phyloP scores from a whole-genome alignment of 805 yeast genomes.

The Lipomyces kockii region DNA sequence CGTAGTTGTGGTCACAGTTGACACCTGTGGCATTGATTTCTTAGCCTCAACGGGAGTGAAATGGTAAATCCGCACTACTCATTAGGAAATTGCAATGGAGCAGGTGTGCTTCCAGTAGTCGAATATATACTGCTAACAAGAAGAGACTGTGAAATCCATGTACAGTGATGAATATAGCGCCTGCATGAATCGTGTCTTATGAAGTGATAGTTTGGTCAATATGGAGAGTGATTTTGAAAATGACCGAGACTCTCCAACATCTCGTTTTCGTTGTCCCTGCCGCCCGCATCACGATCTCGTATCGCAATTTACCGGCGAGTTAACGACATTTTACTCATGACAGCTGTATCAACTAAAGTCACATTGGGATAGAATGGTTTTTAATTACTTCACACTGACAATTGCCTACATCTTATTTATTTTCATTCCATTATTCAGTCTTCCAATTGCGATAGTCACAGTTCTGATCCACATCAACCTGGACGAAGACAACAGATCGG shows the following conservation, averaged over 20 bases:
- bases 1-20: too few relatives aligned
- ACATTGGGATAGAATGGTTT: neutral
- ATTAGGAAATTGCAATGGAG: neutral
- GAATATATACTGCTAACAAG: neutral
- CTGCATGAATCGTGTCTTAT: neutral
- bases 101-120: neutral
- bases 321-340: neutral
- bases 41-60: neutral
- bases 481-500: neutral
- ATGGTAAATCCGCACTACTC: neutral
- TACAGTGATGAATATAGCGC: neutral
- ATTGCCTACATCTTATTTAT: neutral
- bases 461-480: neutral
- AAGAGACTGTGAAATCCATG: neutral
- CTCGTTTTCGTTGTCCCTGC: neutral
- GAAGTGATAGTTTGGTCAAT: neutral
- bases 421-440: neutral
- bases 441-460: conserved; percentile 1
- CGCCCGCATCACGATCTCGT: neutral
- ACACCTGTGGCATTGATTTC: neutral
- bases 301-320: neutral
- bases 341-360: neutral
- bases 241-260: neutral
- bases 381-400: neutral
- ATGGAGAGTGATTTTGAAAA: neutral